Conservation (phyloP, 495 filamentous ascomycete species). For the Paragyromitra xinjiangensis region DNA sequence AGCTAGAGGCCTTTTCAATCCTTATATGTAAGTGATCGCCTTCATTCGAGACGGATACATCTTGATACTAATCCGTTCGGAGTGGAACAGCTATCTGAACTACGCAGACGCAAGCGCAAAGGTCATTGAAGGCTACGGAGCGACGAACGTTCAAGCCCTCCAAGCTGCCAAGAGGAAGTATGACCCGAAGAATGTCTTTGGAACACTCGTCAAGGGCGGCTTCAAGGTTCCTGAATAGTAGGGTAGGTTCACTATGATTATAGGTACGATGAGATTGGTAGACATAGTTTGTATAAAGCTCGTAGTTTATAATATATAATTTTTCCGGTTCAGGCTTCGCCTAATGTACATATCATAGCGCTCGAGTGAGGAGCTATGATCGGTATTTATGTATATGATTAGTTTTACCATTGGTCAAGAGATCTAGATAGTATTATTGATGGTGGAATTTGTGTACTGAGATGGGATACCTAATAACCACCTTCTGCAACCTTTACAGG, state of each 20-base stretch:
- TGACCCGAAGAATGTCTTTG: not conserved
- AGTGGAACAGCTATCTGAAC: slow-evolving; percentile 56
- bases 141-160: slow-evolving; percentile 58
- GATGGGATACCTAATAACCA: too few species aligned
- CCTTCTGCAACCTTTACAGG: too few species aligned
- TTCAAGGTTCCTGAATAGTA: not conserved
- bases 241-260: not conserved
- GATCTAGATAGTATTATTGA: too few species aligned
- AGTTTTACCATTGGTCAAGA: too few species aligned
- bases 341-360: too few species aligned
- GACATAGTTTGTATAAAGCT: not conserved
- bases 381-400: too few species aligned
- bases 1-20: slow-evolving; percentile 46
- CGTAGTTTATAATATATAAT: not conserved
- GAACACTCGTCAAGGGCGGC: not conserved
- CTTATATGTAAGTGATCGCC: slow-evolving; percentile 33
- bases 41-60: not conserved
- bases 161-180: slow-evolving; percentile 57
- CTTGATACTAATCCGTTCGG: not conserved
- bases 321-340: too few species aligned
- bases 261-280: not conserved
- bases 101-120: slow-evolving; percentile 61
- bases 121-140: slow-evolving; percentile 60
- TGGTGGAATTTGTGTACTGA: too few species aligned
- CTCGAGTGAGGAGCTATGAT: too few species aligned